Evolutionary conservation across 345 rosid species (phyloP), one percentile per base, ranked within the genome.

Genomic region (Ceriops decandra): DNA sequence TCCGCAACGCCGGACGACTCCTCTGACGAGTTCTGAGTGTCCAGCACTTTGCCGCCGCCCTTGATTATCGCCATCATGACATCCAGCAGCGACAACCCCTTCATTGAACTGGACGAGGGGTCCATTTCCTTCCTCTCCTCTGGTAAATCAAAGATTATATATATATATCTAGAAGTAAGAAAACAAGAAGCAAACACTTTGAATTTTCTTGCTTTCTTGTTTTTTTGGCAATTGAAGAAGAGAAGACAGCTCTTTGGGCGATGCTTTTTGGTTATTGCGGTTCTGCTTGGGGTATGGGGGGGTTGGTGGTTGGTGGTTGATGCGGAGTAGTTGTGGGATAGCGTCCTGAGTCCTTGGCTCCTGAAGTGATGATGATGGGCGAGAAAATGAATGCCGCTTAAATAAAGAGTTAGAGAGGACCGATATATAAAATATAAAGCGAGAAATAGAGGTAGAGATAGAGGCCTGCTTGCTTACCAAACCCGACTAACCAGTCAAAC

Each of bases 11-110:
- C 64, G 20, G 66, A 62, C 20, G 66, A 64, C 20, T 63, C 81
- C 1, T 79, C 77, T 0, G 98, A 91, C 60, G 78, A 78, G 75
- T 92, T 89, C 7, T 88, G 71, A 0, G 85, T 88, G 85, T 87
- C 97, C 70, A 80, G 60, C n/a, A 42, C 4, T 42, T 42, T 42
- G 49, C 49, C 49, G 4, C 85, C 85, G 13, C 96, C 93, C 71
- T 71, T 85, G 71, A 95, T 86, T 51, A 95, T 81, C 1, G 98
- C 98, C 1, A 93, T 61, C 88, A 95, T 82, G 30, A 95, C 84
- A 82, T 91, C 98, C 57, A 90, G 70, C 2, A 96, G 92, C 51
- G 88, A 90, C 20, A 83, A 2, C 17, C 49, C 73, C 36, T 83
- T 86, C 64, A 85, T 68, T 0, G 82, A 72, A 52, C 32, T 62